Conservation (phyloP, 208 protist genomes). For the Kentomonas sorsogonicus region DNA sequence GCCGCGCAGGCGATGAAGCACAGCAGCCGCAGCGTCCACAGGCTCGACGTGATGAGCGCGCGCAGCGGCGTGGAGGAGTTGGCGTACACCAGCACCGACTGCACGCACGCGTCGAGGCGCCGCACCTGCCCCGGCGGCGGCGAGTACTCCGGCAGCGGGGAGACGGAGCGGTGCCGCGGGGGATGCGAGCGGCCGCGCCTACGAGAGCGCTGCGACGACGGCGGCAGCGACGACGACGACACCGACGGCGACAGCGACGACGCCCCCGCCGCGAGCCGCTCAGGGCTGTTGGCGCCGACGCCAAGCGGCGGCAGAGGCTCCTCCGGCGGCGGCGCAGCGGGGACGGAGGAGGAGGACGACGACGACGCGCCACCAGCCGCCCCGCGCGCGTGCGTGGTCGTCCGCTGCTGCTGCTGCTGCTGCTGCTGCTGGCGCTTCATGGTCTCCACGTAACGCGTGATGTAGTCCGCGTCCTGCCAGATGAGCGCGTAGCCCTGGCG, state of each 20-base stretch:
- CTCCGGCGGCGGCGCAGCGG: too few species aligned
- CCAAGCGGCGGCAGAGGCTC: too few species aligned
- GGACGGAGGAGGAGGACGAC: too few species aligned
- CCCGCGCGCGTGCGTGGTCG: too few species aligned
- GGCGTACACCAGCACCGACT: constrained; percentile 73
- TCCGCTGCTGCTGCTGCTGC: constrained; percentile 15
- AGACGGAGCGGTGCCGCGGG: constrained; percentile 21
- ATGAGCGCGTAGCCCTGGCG: constrained; percentile 64
- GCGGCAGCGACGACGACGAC: not conserved
- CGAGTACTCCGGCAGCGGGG: constrained; percentile 24
- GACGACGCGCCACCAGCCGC: too few species aligned
- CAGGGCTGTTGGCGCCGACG: constrained; percentile 3
- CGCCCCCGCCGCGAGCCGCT: not conserved
- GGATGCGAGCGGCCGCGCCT: constrained; percentile 1
- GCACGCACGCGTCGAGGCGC: constrained; percentile 61
- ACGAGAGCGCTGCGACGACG: not conserved
- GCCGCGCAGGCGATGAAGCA: constrained; percentile 63
- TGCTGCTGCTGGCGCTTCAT: too few species aligned
- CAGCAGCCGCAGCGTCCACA: constrained; percentile 43
- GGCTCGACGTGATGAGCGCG: constrained; percentile 41
- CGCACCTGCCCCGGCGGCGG: constrained; percentile 30
- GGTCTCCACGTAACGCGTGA: too few species aligned
- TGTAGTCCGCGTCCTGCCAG: constrained; percentile 41
- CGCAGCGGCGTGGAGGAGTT: constrained; percentile 65
- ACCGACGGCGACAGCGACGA: not conserved